phyloP scores from a whole-genome alignment of 1,139 yeast genomes.

The Pichia sp. region DNA sequence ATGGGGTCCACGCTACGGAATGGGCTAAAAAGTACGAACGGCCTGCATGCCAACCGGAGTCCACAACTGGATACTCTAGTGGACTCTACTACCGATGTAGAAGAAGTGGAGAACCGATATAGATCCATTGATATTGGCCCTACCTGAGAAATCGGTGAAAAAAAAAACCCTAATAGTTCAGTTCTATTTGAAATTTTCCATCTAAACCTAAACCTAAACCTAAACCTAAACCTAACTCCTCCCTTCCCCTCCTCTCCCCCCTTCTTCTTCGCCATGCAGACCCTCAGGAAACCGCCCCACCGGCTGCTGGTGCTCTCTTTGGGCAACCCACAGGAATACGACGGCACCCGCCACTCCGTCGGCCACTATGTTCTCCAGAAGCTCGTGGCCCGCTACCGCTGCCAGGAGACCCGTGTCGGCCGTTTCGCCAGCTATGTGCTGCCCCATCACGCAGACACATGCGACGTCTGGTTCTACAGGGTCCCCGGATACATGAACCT shows the following conservation, averaged over 20 bases:
- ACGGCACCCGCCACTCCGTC: conserved; percentile 69
- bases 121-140: no score
- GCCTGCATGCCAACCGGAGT: no score
- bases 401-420: conserved; percentile 8
- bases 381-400: conserved; percentile 2
- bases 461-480: conserved; percentile 39
- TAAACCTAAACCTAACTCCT: no score
- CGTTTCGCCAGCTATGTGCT: neutral
- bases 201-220: no score
- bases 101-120: no score
- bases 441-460: neutral
- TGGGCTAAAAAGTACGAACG: neutral
- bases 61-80: no score
- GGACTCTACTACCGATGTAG: no score
- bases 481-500: conserved; percentile 64
- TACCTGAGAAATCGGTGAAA: no score
- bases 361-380: conserved; percentile 50
- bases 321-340: conserved; percentile 69
- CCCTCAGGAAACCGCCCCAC: neutral
- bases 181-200: no score
- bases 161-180: no score
- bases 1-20: neutral
- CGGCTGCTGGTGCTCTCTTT: conserved; percentile 39
- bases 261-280: neutral
- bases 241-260: no score